A percentile compares a stretch with the other conserved stretches of the same genome.
These are phyloP conservation scores for Cryphonectria parasitica DNA, from an alignment of 2,329 filamentous ascomycete genomes.

Conservation along the genomic window DNA sequence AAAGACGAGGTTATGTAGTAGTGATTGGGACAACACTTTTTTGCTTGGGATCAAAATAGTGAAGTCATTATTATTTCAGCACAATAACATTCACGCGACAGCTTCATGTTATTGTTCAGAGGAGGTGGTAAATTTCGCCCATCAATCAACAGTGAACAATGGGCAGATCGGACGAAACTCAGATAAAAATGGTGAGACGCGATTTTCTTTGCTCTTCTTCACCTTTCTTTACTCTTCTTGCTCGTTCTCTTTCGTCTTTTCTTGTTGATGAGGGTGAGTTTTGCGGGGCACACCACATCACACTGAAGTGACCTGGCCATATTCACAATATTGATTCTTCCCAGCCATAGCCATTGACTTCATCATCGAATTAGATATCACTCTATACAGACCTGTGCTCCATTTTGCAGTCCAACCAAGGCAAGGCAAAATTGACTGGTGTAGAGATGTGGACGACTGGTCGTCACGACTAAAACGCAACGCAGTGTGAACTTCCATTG, in stretches of 20 bases:
- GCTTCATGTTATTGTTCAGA: not conserved
- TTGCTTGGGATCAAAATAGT: not conserved
- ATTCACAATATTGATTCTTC: not conserved
- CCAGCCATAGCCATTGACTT: too few species aligned
- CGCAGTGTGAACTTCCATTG: not conserved
- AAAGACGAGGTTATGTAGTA: not conserved
- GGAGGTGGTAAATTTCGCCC: too few species aligned
- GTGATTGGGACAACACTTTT: not conserved
- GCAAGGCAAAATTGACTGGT: not conserved
- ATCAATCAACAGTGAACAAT: not conserved
- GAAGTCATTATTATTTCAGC: too few species aligned
- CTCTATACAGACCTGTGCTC: not conserved
- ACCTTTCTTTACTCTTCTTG: not conserved
- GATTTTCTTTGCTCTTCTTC: not conserved
- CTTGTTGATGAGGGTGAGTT: not conserved
- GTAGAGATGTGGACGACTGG: not conserved
- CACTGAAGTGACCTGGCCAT: not conserved
- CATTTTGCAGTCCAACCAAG: not conserved
- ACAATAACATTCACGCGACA: not conserved
- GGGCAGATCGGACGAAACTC: not conserved
- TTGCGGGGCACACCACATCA: not conserved
- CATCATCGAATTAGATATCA: too few species aligned
- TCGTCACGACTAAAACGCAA: not conserved
- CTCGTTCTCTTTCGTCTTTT: not conserved
- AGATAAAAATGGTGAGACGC: not conserved